Percentiles rank a stretch among this genome's conserved stretches.
phyloP scores from a whole-genome alignment of 345 rosid genomes.

The Euphorbia lathyris region DNA sequence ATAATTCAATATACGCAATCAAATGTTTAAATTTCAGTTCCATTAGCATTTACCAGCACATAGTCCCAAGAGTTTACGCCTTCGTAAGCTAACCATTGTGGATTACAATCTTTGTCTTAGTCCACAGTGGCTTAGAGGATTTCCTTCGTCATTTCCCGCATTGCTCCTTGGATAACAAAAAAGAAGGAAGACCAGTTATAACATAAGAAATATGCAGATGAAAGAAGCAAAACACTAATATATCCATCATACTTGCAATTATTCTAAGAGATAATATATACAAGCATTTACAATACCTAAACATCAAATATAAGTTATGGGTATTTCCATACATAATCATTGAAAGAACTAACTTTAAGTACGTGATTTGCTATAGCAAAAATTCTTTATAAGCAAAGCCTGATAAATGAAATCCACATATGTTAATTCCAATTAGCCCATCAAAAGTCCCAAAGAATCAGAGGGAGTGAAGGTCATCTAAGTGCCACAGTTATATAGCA shows the following conservation, averaged over 20 bases:
- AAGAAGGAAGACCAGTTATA: conserved; percentile 3
- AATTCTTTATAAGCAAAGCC: neutral
- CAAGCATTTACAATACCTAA: no score
- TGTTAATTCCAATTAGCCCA: conserved; percentile 3
- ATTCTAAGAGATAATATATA: conserved; percentile 2
- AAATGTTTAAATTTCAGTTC: conserved; percentile 11
- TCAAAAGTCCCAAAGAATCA: neutral
- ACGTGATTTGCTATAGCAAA: neutral
- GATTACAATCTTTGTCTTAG: conserved; percentile 21
- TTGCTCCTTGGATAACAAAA: conserved; percentile 25
- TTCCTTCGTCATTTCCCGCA: conserved; percentile 24
- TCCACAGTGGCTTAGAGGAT: conserved; percentile 15
- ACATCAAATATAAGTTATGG: no score
- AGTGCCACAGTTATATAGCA: conserved; percentile 2
- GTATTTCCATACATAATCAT: neutral
- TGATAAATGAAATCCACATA: conserved; percentile 3
- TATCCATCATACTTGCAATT: neutral
- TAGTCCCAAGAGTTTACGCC: conserved; percentile 85
- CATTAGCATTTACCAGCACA: conserved; percentile 66
- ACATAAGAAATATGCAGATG: neutral
- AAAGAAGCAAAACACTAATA: neutral
- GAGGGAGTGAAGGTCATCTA: neutral
- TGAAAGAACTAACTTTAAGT: conserved; percentile 2
- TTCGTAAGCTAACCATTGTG: conserved; percentile 84
- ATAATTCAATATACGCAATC: conserved; percentile 5